Percentiles rank a stretch among this genome's conserved stretches.
These are phyloP conservation scores for Ogataea siamensis DNA, from an alignment of 805 yeast genomes.

Conservation along the genomic window DNA sequence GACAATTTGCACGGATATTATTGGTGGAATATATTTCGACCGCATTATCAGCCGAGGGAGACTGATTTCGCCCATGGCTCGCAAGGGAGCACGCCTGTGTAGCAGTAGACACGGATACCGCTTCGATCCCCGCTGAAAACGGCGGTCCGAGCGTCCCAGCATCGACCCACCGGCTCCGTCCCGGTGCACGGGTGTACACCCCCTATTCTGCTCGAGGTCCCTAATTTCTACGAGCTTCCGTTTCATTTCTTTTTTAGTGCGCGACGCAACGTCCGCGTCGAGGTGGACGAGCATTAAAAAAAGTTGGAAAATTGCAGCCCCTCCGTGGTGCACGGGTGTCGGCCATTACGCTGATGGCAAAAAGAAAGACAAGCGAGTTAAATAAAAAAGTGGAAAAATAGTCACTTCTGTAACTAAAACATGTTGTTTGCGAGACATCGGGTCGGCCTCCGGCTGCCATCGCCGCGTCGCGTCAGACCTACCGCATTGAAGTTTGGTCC, in stretches of 20 bases:
- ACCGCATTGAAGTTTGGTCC: not conserved
- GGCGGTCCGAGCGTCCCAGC: too few relatives aligned
- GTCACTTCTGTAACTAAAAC: slow-evolving; percentile 1
- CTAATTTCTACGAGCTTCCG: not conserved
- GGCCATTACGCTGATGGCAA: slow-evolving; percentile 9
- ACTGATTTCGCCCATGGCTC: too few relatives aligned
- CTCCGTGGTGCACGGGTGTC: slow-evolving; percentile 10
- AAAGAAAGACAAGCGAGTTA: slow-evolving; percentile 4
- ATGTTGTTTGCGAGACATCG: slow-evolving; percentile 8
- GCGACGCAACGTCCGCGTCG: too few relatives aligned
- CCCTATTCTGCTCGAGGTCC: not conserved
- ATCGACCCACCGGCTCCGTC: too few relatives aligned
- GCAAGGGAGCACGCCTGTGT: too few relatives aligned
- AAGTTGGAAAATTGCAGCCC: not conserved
- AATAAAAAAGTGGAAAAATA: slow-evolving; percentile 4
- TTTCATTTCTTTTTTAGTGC: not conserved
- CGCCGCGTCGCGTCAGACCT: not conserved
- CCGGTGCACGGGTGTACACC: slow-evolving; percentile 7
- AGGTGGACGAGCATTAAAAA: too few relatives aligned
- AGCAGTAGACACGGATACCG: too few relatives aligned
- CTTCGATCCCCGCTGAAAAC: too few relatives aligned
- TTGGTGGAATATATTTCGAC: slow-evolving; percentile 12
- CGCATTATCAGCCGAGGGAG: too few relatives aligned
- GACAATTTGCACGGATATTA: slow-evolving; percentile 15
- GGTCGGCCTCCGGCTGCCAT: slow-evolving; percentile 2